Base-by-base conservation (phyloP, 2,329 filamentous ascomycete genomes). In the Pseudogymnoascus sp. region DNA sequence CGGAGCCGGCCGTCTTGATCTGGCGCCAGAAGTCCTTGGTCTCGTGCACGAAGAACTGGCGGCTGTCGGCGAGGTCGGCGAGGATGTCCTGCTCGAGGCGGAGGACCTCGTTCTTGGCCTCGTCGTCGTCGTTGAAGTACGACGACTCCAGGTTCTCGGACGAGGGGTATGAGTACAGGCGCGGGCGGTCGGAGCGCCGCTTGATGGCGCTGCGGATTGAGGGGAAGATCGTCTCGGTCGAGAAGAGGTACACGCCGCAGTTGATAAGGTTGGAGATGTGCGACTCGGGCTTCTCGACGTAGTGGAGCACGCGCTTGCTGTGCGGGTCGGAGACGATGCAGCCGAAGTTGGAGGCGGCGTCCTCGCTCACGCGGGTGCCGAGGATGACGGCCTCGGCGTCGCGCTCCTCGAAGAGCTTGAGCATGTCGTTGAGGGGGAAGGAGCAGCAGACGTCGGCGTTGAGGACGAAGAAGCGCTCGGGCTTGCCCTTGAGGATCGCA, bases 1-100 rank as follows among this genome's bases (percentile, higher is more conserved):
- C 95, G 5, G 93, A 97, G 65, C 95, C 95, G 65, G 95, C 95
- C 1, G 95, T 97, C 85, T 99, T 99, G 84, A 99, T 97, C 82
- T 99, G 95, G 71, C 95, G 91, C 95, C 95, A 99, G 78, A 99
- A 99, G 76, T 97, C 95, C 80, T 96, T 96, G 69, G 93, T 97
- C 81, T 99, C 95, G 76, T 96, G 90, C 33, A 97, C 95, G 78
- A 92, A 97, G 82, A 99, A 99, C 76, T 95, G 91, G 79, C 96
- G 95, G 84, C 86, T 96, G 78, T 97, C 95, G 66, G 95, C 93
- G 72, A 97, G 87, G 73, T 97, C 93, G 61, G 92, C 89, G 65
- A 99, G 84, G 62, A 97, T 96, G 75, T 99, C 95, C 79, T 97
- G 95, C 80, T 99, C 95, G 64, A 99, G 84, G 62, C 95, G 90